Percentiles rank a stretch among this genome's conserved stretches.
phyloP scores from a whole-genome alignment of 1,284 basidiomycete genomes.

The Melampsora abietis-canadensis region DNA sequence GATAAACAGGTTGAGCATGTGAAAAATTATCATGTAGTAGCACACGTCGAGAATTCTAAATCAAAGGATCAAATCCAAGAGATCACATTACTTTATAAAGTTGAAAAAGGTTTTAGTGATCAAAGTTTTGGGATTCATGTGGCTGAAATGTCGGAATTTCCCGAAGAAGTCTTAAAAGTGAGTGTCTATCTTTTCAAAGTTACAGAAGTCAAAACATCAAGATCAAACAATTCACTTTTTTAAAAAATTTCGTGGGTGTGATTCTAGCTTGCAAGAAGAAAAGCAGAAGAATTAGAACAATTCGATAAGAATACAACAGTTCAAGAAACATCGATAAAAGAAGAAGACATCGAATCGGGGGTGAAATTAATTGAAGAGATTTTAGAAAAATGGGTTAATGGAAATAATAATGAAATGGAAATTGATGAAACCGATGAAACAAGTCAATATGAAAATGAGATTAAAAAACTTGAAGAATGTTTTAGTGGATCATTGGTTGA shows the following conservation, averaged over 20 bases:
- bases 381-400: constrained; percentile 52
- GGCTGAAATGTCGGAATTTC: constrained; percentile 92
- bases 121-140: constrained; percentile 99
- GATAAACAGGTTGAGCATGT: constrained; percentile 82
- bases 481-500: constrained; percentile 66
- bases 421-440: constrained; percentile 32
- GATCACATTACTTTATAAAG: constrained; percentile 91
- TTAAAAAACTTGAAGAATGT: constrained; percentile 65
- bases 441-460: constrained; percentile 60
- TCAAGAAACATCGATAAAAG: background rate
- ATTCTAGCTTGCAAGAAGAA: constrained; percentile 78
- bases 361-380: constrained; percentile 10
- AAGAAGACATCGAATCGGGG: constrained; percentile 50
- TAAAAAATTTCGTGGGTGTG: no score
- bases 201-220: no score
- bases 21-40: constrained; percentile 92
- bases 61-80: constrained; percentile 57
- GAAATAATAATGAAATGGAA: constrained; percentile 34
- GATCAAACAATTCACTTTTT: no score
- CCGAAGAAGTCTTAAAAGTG: constrained; percentile 85
- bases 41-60: constrained; percentile 64
- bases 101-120: constrained; percentile 76
- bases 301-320: constrained; percentile 60
- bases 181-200: constrained; percentile 44
- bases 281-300: constrained; percentile 94